Evolutionary conservation across 129 eudicot genomes (phyloP), one percentile per base, ranked within the genome.

Genomic region (Chrysanthemum seticuspe): DNA sequence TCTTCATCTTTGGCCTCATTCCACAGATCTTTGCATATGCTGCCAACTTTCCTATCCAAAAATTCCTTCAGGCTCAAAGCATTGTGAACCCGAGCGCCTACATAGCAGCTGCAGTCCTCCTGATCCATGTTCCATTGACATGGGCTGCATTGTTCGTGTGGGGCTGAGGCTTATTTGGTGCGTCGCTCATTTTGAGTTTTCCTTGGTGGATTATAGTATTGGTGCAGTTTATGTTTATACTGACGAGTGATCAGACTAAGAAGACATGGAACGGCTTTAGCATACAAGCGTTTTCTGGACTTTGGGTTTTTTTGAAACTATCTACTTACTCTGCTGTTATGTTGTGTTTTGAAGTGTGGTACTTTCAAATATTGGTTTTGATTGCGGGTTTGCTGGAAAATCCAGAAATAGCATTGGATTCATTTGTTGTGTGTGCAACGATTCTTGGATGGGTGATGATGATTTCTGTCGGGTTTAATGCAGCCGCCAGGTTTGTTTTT

Each of bases 1-100:
- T 85, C 11, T 85, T 85, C 72, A 73, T 85, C 14, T 85, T 62
- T 57, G 89, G 86, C 18, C 84, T 85, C 64, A 85, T 85, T 64
- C 89, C 89, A 4, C 89, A n/a, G 1, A 85, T 82, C n/a, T 85
- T 85, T 3, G 84, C 89, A 0, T 85, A 85, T 9, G 89, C 86
- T 0, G 72, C 79, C 49, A 82, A 85, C 72, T 85, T 85, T 57
- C 86, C 86, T 0, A 82, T 85, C 1, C 86, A 85, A 47, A 85
- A 85, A 15, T 85, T 85, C 79, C 67, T 85, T 13, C 89, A 85
- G 59, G 82, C 89, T 0, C 86, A 85, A n/a, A 85, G 89, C 49
- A 82, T 85, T 13, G 86, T 85, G 1, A 77, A 80, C 81, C 89
- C 89, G 0, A 85, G 89, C 23, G 89, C 86, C 13, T 79, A 81